Evolutionary conservation across 352 stramenopile species (phyloP).

Genomic region (Phytopythium kandeliae): DNA sequence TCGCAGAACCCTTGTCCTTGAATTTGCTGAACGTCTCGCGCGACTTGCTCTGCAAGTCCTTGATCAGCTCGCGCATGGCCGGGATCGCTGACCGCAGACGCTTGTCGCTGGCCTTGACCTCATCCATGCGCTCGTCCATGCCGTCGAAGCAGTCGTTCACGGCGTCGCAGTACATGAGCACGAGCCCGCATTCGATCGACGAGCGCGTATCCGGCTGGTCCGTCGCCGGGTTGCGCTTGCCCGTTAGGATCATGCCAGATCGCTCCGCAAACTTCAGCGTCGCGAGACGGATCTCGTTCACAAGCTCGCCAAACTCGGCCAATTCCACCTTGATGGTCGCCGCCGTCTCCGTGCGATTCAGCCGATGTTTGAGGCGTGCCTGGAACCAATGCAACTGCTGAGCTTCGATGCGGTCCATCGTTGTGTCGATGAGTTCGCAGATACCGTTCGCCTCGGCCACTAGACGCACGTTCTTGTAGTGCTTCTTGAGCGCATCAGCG

Average conservation of each 20-base stretch:
- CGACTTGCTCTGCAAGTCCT: conserved; percentile 66
- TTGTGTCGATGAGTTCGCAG: conserved; percentile 71
- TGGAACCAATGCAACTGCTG: conserved; percentile 77
- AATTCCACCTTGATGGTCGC: conserved; percentile 86
- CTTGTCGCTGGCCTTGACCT: conserved; percentile 81
- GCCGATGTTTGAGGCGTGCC: conserved; percentile 56
- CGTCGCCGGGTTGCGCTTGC: conserved; percentile 63
- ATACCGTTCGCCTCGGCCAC: conserved; percentile 79
- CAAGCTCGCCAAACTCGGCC: conserved; percentile 69
- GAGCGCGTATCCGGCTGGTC: conserved; percentile 74
- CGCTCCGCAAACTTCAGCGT: conserved; percentile 80
- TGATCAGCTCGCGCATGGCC: conserved; percentile 47
- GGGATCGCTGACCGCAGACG: conserved; percentile 64
- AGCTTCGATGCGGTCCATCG: conserved; percentile 66
- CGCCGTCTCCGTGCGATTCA: conserved; percentile 68
- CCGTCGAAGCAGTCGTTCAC: conserved; percentile 70
- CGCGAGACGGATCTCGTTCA: conserved; percentile 76
- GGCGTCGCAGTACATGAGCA: conserved; percentile 53
- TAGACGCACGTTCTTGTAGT: conserved; percentile 82
- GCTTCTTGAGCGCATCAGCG: conserved; percentile 75
- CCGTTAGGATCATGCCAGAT: conserved; percentile 83
- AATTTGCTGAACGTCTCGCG: conserved; percentile 39
- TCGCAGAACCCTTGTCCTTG: conserved; percentile 59
- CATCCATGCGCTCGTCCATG: conserved; percentile 79
- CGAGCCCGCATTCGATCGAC: conserved; percentile 62